Conservation (phyloP, 2,329 filamentous ascomycete genomes). For the Fusarium sp. region DNA sequence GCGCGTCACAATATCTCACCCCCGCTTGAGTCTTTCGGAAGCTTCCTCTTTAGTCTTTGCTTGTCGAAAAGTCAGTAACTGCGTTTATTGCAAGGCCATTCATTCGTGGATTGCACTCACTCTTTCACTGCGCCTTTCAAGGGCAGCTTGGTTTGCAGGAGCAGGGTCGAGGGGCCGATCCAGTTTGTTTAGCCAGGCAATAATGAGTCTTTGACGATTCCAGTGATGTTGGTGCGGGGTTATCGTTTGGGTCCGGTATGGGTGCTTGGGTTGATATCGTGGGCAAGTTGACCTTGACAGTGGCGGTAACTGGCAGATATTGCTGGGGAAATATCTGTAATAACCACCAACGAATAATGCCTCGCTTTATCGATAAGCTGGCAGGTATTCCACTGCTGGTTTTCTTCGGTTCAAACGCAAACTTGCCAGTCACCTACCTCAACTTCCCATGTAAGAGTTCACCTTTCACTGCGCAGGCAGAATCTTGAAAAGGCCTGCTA, state of each 20-base stretch:
- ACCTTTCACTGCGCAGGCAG: conserved; percentile 33
- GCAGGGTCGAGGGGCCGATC: not conserved
- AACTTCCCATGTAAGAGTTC: conserved; percentile 14
- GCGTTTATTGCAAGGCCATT: not conserved
- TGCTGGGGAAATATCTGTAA: conserved; percentile 14
- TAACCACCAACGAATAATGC: conserved; percentile 1
- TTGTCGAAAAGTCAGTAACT: conserved; percentile 1
- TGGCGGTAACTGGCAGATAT: conserved; percentile 34
- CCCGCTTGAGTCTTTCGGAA: not conserved
- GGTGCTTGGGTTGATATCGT: not conserved
- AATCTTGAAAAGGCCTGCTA: conserved; percentile 41
- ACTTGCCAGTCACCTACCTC: conserved; percentile 8
- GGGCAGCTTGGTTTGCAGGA: not conserved
- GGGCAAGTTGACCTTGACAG: conserved; percentile 18
- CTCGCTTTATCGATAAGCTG: conserved; percentile 1
- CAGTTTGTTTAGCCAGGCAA: not conserved
- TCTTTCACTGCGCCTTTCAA: conserved; percentile 9
- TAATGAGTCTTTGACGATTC: not conserved
- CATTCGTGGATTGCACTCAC: conserved; percentile 10
- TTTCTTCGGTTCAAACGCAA: not conserved
- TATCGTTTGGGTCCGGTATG: not conserved
- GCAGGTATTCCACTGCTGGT: not conserved
- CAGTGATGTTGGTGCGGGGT: conserved; percentile 9
- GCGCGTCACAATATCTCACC: conserved; percentile 2
- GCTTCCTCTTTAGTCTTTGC: conserved; percentile 14